Conservation (phyloP, 1,284 basidiomycete genomes). For the Cutaneotrichosporon cutaneum region DNA sequence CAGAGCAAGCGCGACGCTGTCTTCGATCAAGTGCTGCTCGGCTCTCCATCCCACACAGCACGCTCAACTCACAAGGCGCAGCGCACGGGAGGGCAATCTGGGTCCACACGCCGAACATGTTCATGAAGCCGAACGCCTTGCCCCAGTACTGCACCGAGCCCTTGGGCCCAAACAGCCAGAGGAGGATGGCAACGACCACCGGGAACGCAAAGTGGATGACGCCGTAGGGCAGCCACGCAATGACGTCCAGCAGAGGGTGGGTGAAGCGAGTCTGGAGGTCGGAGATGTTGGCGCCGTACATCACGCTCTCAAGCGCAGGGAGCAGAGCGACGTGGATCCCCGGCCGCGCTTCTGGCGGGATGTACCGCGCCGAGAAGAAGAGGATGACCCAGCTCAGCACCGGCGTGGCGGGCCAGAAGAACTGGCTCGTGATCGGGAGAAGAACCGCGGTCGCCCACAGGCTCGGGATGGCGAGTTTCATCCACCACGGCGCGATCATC, state of each 20-base stretch:
- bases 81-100: slow-evolving; percentile 92
- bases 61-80: slow-evolving; percentile 64
- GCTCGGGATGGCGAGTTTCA: slow-evolving; percentile 78
- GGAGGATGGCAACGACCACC: slow-evolving; percentile 70
- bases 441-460: slow-evolving; percentile 69
- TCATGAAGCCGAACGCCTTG: slow-evolving; percentile 89
- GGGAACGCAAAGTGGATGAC: slow-evolving; percentile 84
- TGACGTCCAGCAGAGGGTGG: slow-evolving; percentile 83
- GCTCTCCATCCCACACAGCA: neutral
- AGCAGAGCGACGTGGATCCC: slow-evolving; percentile 86
- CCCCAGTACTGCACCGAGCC: slow-evolving; percentile 82
- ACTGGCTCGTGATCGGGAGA: slow-evolving; percentile 85
- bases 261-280: slow-evolving; percentile 93
- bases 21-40: no score
- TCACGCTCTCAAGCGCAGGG: slow-evolving; percentile 87
- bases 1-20: no score
- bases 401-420: slow-evolving; percentile 85
- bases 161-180: slow-evolving; percentile 77
- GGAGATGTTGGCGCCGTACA: slow-evolving; percentile 95
- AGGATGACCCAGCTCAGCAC: slow-evolving; percentile 80
- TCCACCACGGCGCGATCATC: slow-evolving; percentile 63
- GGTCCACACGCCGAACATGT: slow-evolving; percentile 79
- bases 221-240: slow-evolving; percentile 96
- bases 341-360: slow-evolving; percentile 72
- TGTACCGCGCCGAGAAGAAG: slow-evolving; percentile 83